Base-by-base conservation (phyloP, 306 rosid species). In the Vigna trinervia region DNA sequence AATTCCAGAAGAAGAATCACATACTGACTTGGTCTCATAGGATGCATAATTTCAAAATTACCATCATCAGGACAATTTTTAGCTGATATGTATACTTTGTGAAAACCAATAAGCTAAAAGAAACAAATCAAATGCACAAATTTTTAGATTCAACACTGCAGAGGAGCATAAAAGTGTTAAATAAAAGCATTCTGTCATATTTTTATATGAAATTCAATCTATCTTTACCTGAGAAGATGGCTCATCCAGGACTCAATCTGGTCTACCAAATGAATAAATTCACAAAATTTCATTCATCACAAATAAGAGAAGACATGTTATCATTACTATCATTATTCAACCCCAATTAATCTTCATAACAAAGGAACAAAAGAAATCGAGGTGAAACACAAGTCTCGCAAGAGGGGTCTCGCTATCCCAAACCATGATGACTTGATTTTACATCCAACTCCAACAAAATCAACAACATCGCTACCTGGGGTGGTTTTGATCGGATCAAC, bases 401-500 rank as follows among this genome's bases (percentile, higher is more conserved):
- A 80, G 47, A 81, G 70, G 85, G 85, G 66, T 58, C 22, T 77
- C 39, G 72, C 19, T 34, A 59, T 70, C 46, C 76, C 32, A 59
- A 64, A 78, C 69, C 71, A 64, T 12, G 4, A 65, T 15, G 34
- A 80, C 19, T 23, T 30, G 60, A 50, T 59, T 39, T 39, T 0
- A 30, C 17, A 15, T 9, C 30, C 28, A 76, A 76, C 28, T 67
- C 10, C 8, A 67, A 67, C 2, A 45, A 78, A 12, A 8, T 32
- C 36, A 17, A 59, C 43, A 61, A 61, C 11, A 45, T 7, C 23
- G 64, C 50, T 62, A 90, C 98, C 98, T 85, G 91, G 72, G 69
- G 72, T 34, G 73, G 84, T 56, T 86, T 88, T 89, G 90, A 86
- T 87, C 75, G 77, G 83, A 85, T 88, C 90, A 62, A 69, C 84